Evolutionary conservation across 1,284 basidiomycete genomes (phyloP), one percentile per base, ranked within the genome.

Genomic region (Xerocomus nothofagi): DNA sequence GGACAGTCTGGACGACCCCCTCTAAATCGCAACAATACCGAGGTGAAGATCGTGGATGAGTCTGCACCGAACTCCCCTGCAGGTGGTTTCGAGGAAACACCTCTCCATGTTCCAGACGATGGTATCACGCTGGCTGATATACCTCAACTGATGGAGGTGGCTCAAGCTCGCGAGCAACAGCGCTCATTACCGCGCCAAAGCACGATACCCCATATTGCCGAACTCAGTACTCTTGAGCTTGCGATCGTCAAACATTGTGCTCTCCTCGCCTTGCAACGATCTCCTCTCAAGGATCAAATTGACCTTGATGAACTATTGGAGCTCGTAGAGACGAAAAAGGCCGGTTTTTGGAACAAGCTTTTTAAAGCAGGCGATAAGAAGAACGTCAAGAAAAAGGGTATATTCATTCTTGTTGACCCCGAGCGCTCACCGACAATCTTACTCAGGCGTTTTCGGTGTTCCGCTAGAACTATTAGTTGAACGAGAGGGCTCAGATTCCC

Each of bases 61-160:
- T 85, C 82, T 47, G 78, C 72, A 30, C 86, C 87, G 3, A 84
- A 79, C 51, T 84, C 87, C 31, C 86, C 86, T 11, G 77, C 84
- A 11, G 76, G 73, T 20, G 78, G 73, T 8, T 57, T 58, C 23
- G 74, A 79, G 27, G 74, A 77, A 34, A 27, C 49, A 27, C 69
- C 72, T 5, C 51, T 62, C 36, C 63, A 60, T 38, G 61, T 67
- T 8, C 58, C 73, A 34, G 91, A 94, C 49, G 91, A 95, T 52
- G 88, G 86, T 5, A 86, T 98, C 61, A 98, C 96, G 0, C 80
- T 99, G 10, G 93, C 92, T n/a, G 97, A 99, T 71, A 91, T 99
- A 53, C 93, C 96, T 7, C 89, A 94, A 62, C 74, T 98, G 6
- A 85, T 96, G 70, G 91, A 95, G 65, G 92, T 88, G 2, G 92